phyloP scores from a whole-genome alignment of 805 yeast species.

The Teunomyces stri region DNA sequence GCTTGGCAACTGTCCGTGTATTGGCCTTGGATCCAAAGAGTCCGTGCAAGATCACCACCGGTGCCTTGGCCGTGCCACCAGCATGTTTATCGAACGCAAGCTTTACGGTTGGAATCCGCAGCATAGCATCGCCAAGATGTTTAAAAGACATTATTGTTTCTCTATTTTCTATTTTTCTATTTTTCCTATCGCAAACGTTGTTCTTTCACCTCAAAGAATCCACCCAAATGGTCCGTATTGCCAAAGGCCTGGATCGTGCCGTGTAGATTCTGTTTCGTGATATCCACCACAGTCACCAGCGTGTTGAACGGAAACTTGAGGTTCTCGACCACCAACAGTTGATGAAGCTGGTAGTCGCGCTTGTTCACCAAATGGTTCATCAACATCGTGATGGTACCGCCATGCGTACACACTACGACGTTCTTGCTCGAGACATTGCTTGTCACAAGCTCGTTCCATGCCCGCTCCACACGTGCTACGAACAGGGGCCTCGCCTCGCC shows the following conservation, averaged over 20 bases:
- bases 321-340: constrained; percentile 36
- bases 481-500: constrained; percentile 60
- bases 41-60: constrained; percentile 83
- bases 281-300: constrained; percentile 66
- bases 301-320: constrained; percentile 71
- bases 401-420: constrained; percentile 69
- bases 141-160: background rate
- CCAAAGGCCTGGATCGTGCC: constrained; percentile 59
- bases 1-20: constrained; percentile 74
- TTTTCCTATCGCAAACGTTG: constrained; percentile 12
- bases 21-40: constrained; percentile 82
- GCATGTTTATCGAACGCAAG: constrained; percentile 52
- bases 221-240: constrained; percentile 65
- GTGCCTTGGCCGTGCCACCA: constrained; percentile 41
- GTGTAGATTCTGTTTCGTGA: constrained; percentile 34
- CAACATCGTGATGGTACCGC: constrained; percentile 72
- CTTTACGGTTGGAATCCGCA: constrained; percentile 40
- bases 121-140: constrained; percentile 6
- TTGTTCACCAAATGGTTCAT: constrained; percentile 48
- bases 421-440: constrained; percentile 41
- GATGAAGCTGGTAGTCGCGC: constrained; percentile 34
- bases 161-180: background rate
- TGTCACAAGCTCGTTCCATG: constrained; percentile 43
- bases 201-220: constrained; percentile 18
- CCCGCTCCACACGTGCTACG: constrained; percentile 45